Base-by-base conservation (phyloP, 108 stramenopile genomes). In the Schizochytrium sp. region DNA sequence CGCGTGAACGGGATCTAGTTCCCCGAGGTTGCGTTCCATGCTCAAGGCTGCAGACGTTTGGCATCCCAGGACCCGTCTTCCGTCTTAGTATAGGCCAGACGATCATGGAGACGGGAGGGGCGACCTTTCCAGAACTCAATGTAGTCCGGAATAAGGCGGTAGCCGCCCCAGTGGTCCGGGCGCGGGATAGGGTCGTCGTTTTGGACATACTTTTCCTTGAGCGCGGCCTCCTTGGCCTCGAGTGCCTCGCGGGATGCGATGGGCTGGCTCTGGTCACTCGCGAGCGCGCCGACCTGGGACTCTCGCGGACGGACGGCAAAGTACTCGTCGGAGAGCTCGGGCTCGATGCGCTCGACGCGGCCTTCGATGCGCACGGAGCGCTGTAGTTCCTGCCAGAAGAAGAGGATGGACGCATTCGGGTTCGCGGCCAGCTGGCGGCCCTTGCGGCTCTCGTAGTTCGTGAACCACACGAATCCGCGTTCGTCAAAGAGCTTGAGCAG, bases 51-150 rank as follows among this genome's bases (percentile, higher is more conserved):
- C 25, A 69, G 63, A 18, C 63, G 63, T 23, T 69, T 8, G 8
- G 63, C 8, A 18, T 28, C 25, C 63, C 63, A 69, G 25, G 63
- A 16, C 10, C 57, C 71, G 59, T 48, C 88, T 44, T 72, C 88
- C 34, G 48, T 43, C 51, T 57, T 48, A n/a, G 63, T 88, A 71
- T 90, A 93, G 5, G 88, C 90, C 44, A 93, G 29, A 44, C 93
- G 92, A 88, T 93, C 93, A 89, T 93, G 93, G 58, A 93, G 87
- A 34, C 93, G 89, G 5, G 90, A 89, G 19, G 87, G 88, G 60
- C 93, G 90, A 23, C 92, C 92, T 34, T 92, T 92, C 93, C 93
- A 93, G 91, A 92, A 93, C 60, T 93, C 93, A 21, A 93, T 91
- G 25, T 91, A 83, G 58, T 91, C 90, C 23, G 93, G 93, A 28